These are phyloP conservation scores for Aeschynomene evenia DNA, from an alignment of 306 rosid species.

Conservation along the genomic window DNA sequence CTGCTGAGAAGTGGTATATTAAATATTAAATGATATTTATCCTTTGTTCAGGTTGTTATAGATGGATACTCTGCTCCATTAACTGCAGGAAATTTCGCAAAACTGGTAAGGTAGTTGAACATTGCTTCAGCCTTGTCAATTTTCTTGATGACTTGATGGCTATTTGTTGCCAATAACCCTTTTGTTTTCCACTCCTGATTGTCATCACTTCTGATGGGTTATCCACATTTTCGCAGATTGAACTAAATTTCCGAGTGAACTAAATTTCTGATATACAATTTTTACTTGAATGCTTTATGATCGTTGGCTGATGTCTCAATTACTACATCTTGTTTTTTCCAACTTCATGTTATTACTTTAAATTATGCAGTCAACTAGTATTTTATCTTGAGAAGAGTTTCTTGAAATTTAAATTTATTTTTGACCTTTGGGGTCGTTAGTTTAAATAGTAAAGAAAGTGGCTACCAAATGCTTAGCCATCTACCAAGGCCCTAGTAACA, in stretches of 20 bases:
- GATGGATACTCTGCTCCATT: slow-evolving; percentile 95
- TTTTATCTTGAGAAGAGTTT: background rate
- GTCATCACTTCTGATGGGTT: background rate
- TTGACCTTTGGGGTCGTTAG: background rate
- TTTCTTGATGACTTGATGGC: background rate
- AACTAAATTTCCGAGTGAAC: slow-evolving; percentile 15
- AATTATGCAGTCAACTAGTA: background rate
- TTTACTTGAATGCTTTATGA: slow-evolving; percentile 8
- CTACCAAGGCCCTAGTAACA: background rate
- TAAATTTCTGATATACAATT: slow-evolving; percentile 11
- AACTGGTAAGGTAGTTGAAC: slow-evolving; percentile 97
- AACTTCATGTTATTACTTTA: background rate
- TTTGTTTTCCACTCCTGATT: slow-evolving; percentile 2
- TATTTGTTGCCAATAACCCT: slow-evolving; percentile 8
- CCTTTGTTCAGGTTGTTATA: slow-evolving; percentile 61
- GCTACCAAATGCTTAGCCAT: slow-evolving; percentile 6
- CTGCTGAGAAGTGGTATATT: background rate
- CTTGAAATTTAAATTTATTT: slow-evolving; percentile 2
- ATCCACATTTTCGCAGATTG: slow-evolving; percentile 7
- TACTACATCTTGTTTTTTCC: background rate
- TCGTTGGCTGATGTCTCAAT: slow-evolving; percentile 15
- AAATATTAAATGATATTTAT: slow-evolving; percentile 22
- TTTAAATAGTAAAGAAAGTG: slow-evolving; percentile 16
- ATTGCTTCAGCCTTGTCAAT: slow-evolving; percentile 38
- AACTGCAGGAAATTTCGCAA: slow-evolving; percentile 86